Conservation (phyloP, 441 rosid genomes). For the Omphalea diandra region DNA sequence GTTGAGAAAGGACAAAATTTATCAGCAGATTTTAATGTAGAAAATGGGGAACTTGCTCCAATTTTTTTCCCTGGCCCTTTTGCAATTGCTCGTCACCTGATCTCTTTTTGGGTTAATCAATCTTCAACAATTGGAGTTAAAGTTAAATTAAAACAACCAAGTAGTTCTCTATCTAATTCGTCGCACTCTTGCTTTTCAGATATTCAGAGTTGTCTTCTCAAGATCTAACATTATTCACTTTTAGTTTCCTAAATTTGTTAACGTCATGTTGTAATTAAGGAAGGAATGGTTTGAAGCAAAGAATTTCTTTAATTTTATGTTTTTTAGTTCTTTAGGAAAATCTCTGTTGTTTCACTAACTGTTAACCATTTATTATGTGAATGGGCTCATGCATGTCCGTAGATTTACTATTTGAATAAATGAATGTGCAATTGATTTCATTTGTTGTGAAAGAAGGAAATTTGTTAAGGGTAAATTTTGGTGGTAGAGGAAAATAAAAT, state of each 20-base stretch:
- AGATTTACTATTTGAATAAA: no score
- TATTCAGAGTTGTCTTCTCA: background rate
- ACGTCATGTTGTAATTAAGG: background rate
- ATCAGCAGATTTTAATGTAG: conserved; percentile 63
- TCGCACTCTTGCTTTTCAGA: conserved; percentile 23
- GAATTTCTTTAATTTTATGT: background rate
- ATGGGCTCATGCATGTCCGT: no score
- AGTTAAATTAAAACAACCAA: conserved; percentile 31
- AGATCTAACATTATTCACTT: background rate
- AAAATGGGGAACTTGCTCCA: conserved; percentile 82
- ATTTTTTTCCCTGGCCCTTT: conserved; percentile 91
- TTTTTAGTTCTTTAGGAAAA: background rate
- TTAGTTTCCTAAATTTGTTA: background rate
- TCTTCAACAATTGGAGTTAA: conserved; percentile 31
- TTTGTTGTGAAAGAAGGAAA: no score
- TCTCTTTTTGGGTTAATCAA: conserved; percentile 74
- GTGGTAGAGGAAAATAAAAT: no score
- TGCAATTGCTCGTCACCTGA: conserved; percentile 89
- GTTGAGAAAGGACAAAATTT: conserved; percentile 66
- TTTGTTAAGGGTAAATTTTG: no score
- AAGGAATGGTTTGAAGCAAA: background rate
- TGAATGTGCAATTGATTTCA: no score
- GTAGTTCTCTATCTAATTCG: conserved; percentile 57
- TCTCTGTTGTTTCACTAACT: no score
- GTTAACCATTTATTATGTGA: no score